These are phyloP conservation scores for Clitoria ternatea DNA, from an alignment of 306 rosid genomes.

Conservation along the genomic window DNA sequence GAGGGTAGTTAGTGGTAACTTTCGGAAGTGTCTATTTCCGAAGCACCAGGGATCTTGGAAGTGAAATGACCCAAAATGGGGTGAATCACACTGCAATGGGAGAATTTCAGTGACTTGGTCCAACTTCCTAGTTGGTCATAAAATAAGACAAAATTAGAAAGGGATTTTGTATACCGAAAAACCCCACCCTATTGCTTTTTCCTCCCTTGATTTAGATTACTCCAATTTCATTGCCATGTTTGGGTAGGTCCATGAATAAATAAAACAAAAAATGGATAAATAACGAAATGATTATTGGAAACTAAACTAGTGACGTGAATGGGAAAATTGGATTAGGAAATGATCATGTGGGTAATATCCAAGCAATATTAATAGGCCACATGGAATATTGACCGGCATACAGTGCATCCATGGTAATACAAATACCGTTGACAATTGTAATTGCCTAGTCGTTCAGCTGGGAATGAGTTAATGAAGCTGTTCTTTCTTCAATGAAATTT, in stretches of 20 bases:
- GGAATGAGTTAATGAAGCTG: not conserved
- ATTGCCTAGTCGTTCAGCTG: not conserved
- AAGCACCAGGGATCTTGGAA: conserved; percentile 28
- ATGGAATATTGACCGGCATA: conserved; percentile 25
- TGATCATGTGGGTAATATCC: not conserved
- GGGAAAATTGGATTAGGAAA: conserved; percentile 23
- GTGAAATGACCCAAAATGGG: conserved; percentile 31
- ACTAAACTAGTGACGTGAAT: conserved; percentile 17
- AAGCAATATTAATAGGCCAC: conserved; percentile 25
- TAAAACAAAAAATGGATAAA: not conserved
- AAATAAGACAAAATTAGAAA: conserved; percentile 26
- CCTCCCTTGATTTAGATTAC: conserved; percentile 20
- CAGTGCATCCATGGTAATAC: not conserved
- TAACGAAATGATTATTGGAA: conserved; percentile 18
- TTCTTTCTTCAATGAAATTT: too few species aligned
- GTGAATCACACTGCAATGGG: not conserved
- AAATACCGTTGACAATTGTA: conserved; percentile 6
- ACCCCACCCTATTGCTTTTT: conserved; percentile 28
- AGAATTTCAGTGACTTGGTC: conserved; percentile 11
- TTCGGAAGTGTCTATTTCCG: conserved; percentile 30
- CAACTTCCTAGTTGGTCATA: conserved; percentile 20
- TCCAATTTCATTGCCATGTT: conserved; percentile 19
- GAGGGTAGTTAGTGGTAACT: not conserved
- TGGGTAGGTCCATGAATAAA: not conserved
- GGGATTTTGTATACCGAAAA: not conserved